Percentiles rank a stretch among this genome's conserved stretches.
phyloP scores from a whole-genome alignment of 257 asterid species.

The Nicotiana undulata region DNA sequence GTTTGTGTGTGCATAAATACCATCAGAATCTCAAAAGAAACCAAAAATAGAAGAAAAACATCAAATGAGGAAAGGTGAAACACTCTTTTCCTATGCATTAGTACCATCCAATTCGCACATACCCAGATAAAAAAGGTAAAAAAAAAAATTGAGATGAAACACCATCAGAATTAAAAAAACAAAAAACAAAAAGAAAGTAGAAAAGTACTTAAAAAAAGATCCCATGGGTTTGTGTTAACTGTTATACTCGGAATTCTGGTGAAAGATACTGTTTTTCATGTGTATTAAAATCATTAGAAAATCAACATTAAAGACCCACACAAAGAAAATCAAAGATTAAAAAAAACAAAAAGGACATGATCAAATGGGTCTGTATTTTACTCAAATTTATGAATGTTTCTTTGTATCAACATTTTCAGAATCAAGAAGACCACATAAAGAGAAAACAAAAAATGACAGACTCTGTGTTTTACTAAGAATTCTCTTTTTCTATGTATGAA shows the following conservation, averaged over 20 bases:
- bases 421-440: no score
- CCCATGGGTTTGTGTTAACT: not conserved
- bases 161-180: no score
- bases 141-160: not conserved
- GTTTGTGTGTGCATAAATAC: conserved; percentile 14
- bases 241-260: not conserved
- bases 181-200: not conserved
- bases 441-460: not conserved
- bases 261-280: not conserved
- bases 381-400: no score
- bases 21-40: conserved; percentile 2
- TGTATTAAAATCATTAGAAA: not conserved
- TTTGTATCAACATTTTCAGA: no score
- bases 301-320: not conserved
- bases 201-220: not conserved
- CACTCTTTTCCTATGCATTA: not conserved
- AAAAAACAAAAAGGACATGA: not conserved
- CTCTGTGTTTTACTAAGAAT: conserved; percentile 3
- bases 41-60: not conserved
- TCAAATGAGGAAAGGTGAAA: not conserved
- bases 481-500: conserved; percentile 38
- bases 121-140: not conserved
- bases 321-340: not conserved
- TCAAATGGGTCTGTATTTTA: no score
- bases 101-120: not conserved